Percentiles rank a stretch among this genome's conserved stretches.
Conservation (phyloP, 2,329 filamentous ascomycete genomes). For the Fusarium odoratissimum region DNA sequence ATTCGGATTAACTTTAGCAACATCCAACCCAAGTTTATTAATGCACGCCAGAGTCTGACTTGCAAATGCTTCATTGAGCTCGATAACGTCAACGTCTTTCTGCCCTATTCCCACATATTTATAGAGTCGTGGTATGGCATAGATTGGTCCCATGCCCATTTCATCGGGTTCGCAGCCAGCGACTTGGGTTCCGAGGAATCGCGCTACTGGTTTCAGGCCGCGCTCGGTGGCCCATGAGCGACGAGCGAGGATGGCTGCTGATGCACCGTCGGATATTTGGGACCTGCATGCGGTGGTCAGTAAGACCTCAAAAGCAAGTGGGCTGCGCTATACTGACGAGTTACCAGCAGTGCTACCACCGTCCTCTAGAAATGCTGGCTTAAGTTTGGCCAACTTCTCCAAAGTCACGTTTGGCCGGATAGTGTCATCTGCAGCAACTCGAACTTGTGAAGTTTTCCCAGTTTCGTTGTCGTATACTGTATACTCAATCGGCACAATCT, state of each 20-base stretch:
- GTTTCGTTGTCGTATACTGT: not conserved
- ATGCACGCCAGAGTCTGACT: slow-evolving; percentile 76
- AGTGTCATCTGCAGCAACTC: slow-evolving; percentile 69
- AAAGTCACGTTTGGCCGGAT: slow-evolving; percentile 58
- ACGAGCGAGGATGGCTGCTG: slow-evolving; percentile 64
- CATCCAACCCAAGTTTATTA: slow-evolving; percentile 73
- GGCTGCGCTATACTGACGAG: slow-evolving; percentile 48
- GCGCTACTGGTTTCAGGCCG: slow-evolving; percentile 73
- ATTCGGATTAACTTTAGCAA: slow-evolving; percentile 84
- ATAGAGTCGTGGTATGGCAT: slow-evolving; percentile 85
- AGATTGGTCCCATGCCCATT: slow-evolving; percentile 89
- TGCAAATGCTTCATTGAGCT: slow-evolving; percentile 87
- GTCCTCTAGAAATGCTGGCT: slow-evolving; percentile 81
- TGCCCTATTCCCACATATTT: slow-evolving; percentile 71
- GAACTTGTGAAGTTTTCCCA: slow-evolving; percentile 66
- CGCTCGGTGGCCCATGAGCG: slow-evolving; percentile 83
- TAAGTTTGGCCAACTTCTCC: slow-evolving; percentile 80
- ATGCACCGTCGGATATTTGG: slow-evolving; percentile 89
- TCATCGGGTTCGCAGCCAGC: slow-evolving; percentile 86
- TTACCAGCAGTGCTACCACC: slow-evolving; percentile 88
- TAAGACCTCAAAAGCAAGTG: no score
- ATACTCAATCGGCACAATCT: slow-evolving; percentile 77
- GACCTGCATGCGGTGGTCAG: slow-evolving; percentile 48
- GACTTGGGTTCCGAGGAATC: slow-evolving; percentile 85
- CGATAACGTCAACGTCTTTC: slow-evolving; percentile 83